A percentile compares a stretch with the other conserved stretches of the same genome.
phyloP scores from a whole-genome alignment of 2,329 filamentous ascomycete species.

The Diaporthe caulivora region DNA sequence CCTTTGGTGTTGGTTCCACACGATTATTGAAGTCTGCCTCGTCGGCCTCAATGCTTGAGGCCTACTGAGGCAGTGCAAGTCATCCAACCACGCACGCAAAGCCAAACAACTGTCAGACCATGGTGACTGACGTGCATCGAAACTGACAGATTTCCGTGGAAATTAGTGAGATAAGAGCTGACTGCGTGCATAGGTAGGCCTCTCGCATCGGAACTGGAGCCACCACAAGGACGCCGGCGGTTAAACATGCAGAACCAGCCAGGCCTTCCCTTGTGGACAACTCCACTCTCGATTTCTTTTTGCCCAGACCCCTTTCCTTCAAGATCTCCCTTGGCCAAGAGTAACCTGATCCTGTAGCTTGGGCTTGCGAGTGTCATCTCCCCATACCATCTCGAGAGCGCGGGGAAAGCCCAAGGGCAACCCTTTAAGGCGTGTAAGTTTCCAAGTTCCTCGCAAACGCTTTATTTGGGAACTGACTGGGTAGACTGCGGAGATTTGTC shows the following conservation, averaged over 20 bases:
- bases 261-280: background rate
- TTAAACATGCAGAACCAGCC: slow-evolving; percentile 19
- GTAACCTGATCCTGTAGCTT: background rate
- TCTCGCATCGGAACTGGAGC: slow-evolving; percentile 1
- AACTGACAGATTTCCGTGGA: slow-evolving; percentile 3
- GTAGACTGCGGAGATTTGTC: background rate
- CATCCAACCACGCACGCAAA: slow-evolving; percentile 13
- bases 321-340: background rate
- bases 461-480: background rate
- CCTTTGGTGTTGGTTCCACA: slow-evolving; percentile 2
- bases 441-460: background rate
- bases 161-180: background rate
- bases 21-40: background rate
- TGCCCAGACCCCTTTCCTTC: slow-evolving; percentile 14
- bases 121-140: background rate
- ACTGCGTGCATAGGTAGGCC: slow-evolving; percentile 7
- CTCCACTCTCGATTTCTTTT: slow-evolving; percentile 3
- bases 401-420: background rate
- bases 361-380: background rate
- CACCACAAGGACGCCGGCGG: background rate
- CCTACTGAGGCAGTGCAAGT: slow-evolving; percentile 19
- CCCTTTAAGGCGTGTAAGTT: background rate
- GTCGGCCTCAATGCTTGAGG: slow-evolving; percentile 16
- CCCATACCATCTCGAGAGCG: background rate
- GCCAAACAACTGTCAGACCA: background rate